phyloP scores from a whole-genome alignment of 1,284 basidiomycete species.

The Ganoderma sp. region DNA sequence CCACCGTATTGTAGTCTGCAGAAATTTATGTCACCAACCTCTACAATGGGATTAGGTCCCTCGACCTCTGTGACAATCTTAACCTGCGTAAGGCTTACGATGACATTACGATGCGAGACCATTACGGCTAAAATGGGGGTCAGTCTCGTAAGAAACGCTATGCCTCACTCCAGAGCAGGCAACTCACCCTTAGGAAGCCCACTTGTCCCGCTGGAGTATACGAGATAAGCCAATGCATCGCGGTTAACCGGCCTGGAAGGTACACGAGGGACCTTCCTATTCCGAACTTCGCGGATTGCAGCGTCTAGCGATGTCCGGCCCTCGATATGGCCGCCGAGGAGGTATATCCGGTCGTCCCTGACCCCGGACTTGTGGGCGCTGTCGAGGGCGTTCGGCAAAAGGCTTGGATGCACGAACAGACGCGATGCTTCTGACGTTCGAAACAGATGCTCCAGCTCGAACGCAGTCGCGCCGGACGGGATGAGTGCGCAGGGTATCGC shows the following conservation, averaged over 20 bases:
- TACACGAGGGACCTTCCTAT: slow-evolving; percentile 47
- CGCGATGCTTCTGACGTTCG: slow-evolving; percentile 59
- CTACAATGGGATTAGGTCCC: slow-evolving; percentile 10
- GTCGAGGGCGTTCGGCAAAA: slow-evolving; percentile 54
- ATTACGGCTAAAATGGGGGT: slow-evolving; percentile 58
- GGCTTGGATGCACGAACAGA: slow-evolving; percentile 64
- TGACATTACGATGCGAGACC: slow-evolving; percentile 75
- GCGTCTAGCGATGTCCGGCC: slow-evolving; percentile 52
- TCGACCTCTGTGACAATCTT: slow-evolving; percentile 40
- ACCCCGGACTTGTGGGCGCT: slow-evolving; percentile 61
- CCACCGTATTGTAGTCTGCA: background rate
- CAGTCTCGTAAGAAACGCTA: slow-evolving; percentile 1
- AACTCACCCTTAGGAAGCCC: slow-evolving; percentile 74
- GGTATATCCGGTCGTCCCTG: slow-evolving; percentile 55
- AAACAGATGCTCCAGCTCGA: slow-evolving; percentile 67
- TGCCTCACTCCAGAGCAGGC: slow-evolving; percentile 9
- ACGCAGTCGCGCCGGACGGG: slow-evolving; percentile 67
- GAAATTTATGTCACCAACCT: slow-evolving; percentile 11
- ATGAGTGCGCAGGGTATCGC: slow-evolving; percentile 68
- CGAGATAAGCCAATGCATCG: slow-evolving; percentile 70
- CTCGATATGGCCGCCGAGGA: slow-evolving; percentile 52
- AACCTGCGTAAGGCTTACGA: slow-evolving; percentile 53
- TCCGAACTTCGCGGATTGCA: slow-evolving; percentile 50
- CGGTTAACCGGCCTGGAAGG: slow-evolving; percentile 53
- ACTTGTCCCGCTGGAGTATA: slow-evolving; percentile 81